Percentiles rank a stretch among this genome's conserved stretches.
Evolutionary conservation across 176 grass and related monocot genomes (phyloP).

Genomic region (Thinopyrum elongatum): DNA sequence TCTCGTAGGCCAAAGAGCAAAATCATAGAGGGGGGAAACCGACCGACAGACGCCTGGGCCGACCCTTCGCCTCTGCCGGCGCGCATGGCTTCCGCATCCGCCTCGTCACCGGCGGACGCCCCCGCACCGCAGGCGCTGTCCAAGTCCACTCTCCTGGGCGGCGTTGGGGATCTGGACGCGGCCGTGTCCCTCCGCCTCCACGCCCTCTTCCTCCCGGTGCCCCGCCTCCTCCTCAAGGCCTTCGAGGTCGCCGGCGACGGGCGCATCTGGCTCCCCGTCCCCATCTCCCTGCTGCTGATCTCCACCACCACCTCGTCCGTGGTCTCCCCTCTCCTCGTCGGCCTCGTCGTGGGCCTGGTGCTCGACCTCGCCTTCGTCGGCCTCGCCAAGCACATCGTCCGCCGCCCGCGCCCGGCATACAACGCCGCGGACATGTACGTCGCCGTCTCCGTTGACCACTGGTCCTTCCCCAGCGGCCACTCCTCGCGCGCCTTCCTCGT

Average conservation of each 20-base stretch:
- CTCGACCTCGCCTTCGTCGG: slow-evolving; percentile 74
- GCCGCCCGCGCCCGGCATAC: slow-evolving; percentile 79
- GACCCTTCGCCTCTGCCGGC: background rate
- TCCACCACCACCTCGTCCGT: slow-evolving; percentile 42
- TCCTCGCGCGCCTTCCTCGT: slow-evolving; percentile 88
- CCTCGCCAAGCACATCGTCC: slow-evolving; percentile 68
- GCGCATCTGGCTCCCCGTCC: slow-evolving; percentile 84
- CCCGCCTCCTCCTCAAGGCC: slow-evolving; percentile 80
- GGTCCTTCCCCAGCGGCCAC: slow-evolving; percentile 89
- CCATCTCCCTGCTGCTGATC: slow-evolving; percentile 58
- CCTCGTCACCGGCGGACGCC: background rate
- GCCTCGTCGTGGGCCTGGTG: slow-evolving; percentile 58
- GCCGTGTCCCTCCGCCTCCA: slow-evolving; percentile 62
- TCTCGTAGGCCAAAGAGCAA: background rate
- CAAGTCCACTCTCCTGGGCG: slow-evolving; percentile 27
- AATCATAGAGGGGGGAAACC: background rate
- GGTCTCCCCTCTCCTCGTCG: slow-evolving; percentile 40
- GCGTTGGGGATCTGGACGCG: slow-evolving; percentile 43
- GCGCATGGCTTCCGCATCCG: slow-evolving; percentile 27
- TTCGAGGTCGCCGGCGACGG: slow-evolving; percentile 86
- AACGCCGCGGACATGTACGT: slow-evolving; percentile 84
- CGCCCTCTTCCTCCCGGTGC: slow-evolving; percentile 61
- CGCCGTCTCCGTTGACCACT: slow-evolving; percentile 71
- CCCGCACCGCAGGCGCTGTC: background rate
- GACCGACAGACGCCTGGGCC: background rate